These are phyloP conservation scores for Mycena epipterygia DNA, from an alignment of 768 basidiomycete genomes.

Conservation along the genomic window DNA sequence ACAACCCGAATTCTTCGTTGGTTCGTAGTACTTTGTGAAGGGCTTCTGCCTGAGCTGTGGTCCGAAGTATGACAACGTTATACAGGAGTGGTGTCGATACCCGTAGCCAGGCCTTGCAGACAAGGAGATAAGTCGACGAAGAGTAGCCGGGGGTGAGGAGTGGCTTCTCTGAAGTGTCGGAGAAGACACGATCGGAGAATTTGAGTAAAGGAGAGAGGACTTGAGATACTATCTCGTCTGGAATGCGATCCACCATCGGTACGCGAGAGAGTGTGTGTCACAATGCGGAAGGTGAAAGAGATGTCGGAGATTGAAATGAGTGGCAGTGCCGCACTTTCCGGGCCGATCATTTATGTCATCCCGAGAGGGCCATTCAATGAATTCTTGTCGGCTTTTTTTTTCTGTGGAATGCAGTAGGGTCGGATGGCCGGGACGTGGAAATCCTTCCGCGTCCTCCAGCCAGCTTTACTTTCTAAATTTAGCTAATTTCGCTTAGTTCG, in stretches of 20 bases:
- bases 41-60: not conserved
- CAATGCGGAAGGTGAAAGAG: no score
- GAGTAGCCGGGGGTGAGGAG: conserved; percentile 11
- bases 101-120: conserved; percentile 20
- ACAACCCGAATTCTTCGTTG: not conserved
- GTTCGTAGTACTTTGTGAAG: not conserved
- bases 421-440: no score
- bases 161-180: not conserved
- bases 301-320: no score
- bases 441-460: no score
- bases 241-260: not conserved
- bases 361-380: no score
- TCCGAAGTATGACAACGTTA: conserved; percentile 20
- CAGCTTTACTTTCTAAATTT: no score
- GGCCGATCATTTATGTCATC: no score
- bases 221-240: conserved; percentile 19
- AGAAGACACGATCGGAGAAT: conserved; percentile 11
- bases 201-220: conserved; percentile 15
- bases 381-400: no score
- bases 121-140: conserved; percentile 11
- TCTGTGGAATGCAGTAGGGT: no score
- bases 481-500: no score
- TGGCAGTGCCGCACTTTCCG: no score
- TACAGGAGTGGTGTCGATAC: conserved; percentile 22
- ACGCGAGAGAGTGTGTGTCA: no score